Percentiles rank a stretch among this genome's conserved stretches.
Conservation (phyloP, 768 basidiomycete species). For the Guyanaporus albipodus region DNA sequence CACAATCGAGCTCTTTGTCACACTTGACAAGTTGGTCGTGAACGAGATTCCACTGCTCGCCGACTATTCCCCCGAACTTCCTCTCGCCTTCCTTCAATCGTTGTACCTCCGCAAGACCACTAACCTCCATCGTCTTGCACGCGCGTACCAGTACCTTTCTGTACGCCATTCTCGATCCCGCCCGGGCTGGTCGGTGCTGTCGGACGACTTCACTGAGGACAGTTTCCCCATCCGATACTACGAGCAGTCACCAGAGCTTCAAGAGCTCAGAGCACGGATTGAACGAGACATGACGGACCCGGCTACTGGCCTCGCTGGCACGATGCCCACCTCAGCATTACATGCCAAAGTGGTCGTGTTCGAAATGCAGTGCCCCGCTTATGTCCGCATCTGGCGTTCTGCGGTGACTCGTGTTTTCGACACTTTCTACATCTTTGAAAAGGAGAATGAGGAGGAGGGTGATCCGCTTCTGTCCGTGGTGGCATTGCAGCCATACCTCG, state of each 20-base stretch:
- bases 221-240: neutral
- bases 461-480: neutral
- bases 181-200: neutral
- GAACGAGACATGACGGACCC: no score
- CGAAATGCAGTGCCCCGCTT: neutral
- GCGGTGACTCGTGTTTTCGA: neutral
- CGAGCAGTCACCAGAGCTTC: neutral
- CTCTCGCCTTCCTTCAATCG: neutral
- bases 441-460: neutral
- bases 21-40: neutral
- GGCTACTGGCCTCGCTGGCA: neutral
- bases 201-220: neutral
- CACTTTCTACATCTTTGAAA: no score
- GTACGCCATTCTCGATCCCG: neutral
- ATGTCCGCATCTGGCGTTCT: neutral
- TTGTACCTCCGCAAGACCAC: neutral
- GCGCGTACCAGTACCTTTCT: neutral
- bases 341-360: neutral
- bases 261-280: neutral
- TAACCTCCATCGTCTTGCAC: neutral
- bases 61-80: neutral
- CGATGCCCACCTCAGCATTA: neutral
- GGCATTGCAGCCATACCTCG: neutral
- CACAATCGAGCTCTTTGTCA: constrained; percentile 6
- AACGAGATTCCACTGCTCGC: neutral